phyloP scores from a whole-genome alignment of 2,329 filamentous ascomycete species.

The Pseudocercospora vitis region DNA sequence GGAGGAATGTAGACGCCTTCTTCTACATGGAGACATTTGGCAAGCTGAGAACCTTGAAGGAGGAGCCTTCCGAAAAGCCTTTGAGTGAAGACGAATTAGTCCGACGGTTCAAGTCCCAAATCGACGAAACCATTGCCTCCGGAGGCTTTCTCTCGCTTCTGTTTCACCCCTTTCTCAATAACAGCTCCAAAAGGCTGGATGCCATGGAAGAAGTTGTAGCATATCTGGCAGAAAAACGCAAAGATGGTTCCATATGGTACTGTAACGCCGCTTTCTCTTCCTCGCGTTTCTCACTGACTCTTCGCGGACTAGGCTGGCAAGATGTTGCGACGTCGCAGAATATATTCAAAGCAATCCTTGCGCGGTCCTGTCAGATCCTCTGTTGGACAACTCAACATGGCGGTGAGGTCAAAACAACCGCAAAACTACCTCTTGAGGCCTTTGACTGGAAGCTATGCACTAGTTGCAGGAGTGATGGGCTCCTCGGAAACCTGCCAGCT shows the following conservation, averaged over 20 bases:
- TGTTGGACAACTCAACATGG: slow-evolving; percentile 36
- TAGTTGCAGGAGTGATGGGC: too few relatives aligned
- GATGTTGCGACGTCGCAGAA: slow-evolving; percentile 33
- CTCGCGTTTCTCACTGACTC: too few relatives aligned
- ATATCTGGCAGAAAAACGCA: slow-evolving; percentile 30
- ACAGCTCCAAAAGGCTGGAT: slow-evolving; percentile 26
- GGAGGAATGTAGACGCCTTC: slow-evolving; percentile 37
- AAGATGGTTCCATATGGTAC: slow-evolving; percentile 32
- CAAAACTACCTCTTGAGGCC: too few relatives aligned
- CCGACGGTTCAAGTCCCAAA: slow-evolving; percentile 27
- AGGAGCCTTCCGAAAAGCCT: slow-evolving; percentile 23
- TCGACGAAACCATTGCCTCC: slow-evolving; percentile 33
- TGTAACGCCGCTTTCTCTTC: too few relatives aligned
- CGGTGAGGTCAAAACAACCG: too few relatives aligned
- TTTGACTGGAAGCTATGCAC: too few relatives aligned
- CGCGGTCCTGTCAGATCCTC: slow-evolving; percentile 32
- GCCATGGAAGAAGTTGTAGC: slow-evolving; percentile 33
- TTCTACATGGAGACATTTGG: slow-evolving; percentile 38
- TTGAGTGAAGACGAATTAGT: slow-evolving; percentile 28
- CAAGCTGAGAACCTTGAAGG: slow-evolving; percentile 33
- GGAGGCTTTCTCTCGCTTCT: slow-evolving; percentile 34
- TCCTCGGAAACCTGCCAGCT: too few relatives aligned
- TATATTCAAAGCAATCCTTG: slow-evolving; percentile 29
- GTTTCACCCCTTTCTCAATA: slow-evolving; percentile 38
- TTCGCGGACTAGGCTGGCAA: slow-evolving; percentile 21